These are phyloP conservation scores for Lachancea nothofagi DNA, from an alignment of 805 yeast species.

Conservation along the genomic window DNA sequence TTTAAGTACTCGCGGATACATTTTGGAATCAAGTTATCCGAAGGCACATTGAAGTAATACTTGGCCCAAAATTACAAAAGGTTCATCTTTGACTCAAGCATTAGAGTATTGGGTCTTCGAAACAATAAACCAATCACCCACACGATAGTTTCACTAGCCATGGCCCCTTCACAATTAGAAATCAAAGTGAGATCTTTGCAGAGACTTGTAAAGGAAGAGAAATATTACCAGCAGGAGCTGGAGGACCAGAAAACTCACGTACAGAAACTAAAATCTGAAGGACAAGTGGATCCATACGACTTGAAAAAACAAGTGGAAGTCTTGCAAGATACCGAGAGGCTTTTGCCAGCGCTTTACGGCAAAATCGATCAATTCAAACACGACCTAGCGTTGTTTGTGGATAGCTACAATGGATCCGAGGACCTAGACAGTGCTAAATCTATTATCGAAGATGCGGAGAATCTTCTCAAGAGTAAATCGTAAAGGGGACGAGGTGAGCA, in stretches of 20 bases:
- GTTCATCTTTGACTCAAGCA: too few relatives aligned
- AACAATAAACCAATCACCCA: not conserved
- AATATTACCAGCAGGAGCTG: slow-evolving; percentile 54
- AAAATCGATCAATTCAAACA: slow-evolving; percentile 38
- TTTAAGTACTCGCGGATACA: not conserved
- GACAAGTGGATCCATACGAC: slow-evolving; percentile 56
- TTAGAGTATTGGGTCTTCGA: not conserved
- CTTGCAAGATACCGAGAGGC: slow-evolving; percentile 47
- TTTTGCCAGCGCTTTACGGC: slow-evolving; percentile 44
- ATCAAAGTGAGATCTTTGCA: slow-evolving; percentile 66
- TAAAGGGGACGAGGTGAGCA: too few relatives aligned
- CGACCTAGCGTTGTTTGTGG: slow-evolving; percentile 39
- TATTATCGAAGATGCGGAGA: slow-evolving; percentile 4
- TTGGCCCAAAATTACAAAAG: too few relatives aligned
- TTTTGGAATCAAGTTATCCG: too few relatives aligned
- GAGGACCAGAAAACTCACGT: slow-evolving; percentile 47
- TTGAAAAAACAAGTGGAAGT: slow-evolving; percentile 51
- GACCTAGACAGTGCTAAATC: slow-evolving; percentile 23
- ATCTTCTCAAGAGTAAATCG: slow-evolving; percentile 3
- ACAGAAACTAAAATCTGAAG: slow-evolving; percentile 39
- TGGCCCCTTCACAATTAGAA: slow-evolving; percentile 67
- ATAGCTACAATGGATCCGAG: slow-evolving; percentile 34
- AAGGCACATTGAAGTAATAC: too few relatives aligned
- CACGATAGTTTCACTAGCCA: slow-evolving; percentile 19
- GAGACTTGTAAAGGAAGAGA: slow-evolving; percentile 63